Conservation (phyloP, 306 rosid species). For the Sophora flavescens region DNA sequence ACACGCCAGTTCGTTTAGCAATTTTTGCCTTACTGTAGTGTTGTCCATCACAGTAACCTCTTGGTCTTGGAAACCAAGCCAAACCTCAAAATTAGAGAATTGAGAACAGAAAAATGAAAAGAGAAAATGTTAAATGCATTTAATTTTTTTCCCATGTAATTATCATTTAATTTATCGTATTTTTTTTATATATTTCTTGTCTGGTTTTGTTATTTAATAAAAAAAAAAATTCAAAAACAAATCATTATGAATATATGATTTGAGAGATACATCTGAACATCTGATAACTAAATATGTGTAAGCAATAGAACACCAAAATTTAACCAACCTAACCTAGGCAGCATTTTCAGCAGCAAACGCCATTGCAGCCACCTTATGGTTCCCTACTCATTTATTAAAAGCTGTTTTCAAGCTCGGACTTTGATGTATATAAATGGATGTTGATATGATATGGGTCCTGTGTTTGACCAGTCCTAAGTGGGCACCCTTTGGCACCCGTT, state of each 20-base stretch:
- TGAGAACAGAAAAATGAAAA: no score
- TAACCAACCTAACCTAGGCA: not conserved
- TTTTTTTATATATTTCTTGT: no score
- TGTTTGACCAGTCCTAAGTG: constrained; percentile 56
- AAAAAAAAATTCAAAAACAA: no score
- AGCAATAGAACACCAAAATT: not conserved
- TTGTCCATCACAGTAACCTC: constrained; percentile 44
- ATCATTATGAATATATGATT: no score
- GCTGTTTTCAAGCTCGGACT: constrained; percentile 34
- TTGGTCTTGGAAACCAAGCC: not conserved
- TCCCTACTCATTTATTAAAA: not conserved
- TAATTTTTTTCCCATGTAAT: no score
- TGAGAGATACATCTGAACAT: no score
- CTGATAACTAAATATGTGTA: not conserved
- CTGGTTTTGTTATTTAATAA: no score
- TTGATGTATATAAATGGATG: constrained; percentile 17
- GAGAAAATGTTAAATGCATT: no score
- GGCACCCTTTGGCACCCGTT: constrained; percentile 34
- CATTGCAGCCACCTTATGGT: constrained; percentile 5
- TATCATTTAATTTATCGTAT: no score
- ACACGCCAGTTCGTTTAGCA: constrained; percentile 34
- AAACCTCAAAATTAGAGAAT: no score
- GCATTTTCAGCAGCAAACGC: not conserved
- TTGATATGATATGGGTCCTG: constrained; percentile 47
- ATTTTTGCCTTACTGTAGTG: constrained; percentile 43